Evolutionary conservation across 139 green algal genomes (phyloP).

Genomic region (Coelastrella sp.): DNA sequence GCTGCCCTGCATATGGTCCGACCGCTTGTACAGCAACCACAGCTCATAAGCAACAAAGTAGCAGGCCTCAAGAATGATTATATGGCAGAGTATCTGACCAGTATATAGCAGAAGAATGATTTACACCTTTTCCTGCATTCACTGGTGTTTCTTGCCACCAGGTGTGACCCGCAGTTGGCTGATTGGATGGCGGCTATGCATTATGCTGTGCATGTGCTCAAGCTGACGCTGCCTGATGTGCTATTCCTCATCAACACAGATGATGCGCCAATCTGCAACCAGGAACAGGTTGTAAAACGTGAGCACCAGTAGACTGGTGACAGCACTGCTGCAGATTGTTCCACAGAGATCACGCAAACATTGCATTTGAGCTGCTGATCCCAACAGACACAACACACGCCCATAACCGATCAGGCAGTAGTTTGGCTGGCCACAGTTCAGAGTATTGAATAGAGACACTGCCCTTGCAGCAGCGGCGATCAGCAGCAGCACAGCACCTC

Average conservation of each 20-base stretch:
- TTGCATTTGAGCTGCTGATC: too few relatives aligned
- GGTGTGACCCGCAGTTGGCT: conserved; percentile 34
- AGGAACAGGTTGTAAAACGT: conserved; percentile 15
- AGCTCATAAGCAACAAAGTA: background rate
- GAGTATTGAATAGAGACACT: too few relatives aligned
- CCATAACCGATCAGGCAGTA: too few relatives aligned
- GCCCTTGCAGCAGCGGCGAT: too few relatives aligned
- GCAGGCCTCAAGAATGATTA: background rate
- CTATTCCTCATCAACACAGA: conserved; percentile 39
- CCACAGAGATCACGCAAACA: too few relatives aligned
- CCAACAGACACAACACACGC: too few relatives aligned
- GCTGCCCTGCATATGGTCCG: too few relatives aligned
- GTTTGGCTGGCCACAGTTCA: too few relatives aligned
- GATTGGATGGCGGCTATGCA: conserved; percentile 27
- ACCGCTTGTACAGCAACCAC: too few relatives aligned
- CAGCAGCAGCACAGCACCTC: too few relatives aligned
- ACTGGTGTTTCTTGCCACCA: background rate
- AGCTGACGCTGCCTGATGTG: conserved; percentile 26
- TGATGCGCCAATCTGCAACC: conserved; percentile 25
- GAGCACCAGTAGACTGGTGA: background rate
- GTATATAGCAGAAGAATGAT: background rate
- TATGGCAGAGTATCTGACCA: too few relatives aligned
- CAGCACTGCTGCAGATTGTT: too few relatives aligned
- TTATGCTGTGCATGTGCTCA: background rate
- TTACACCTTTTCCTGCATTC: background rate